Base-by-base conservation (phyloP, 2,329 filamentous ascomycete genomes). In the Stromatinia cepivora region DNA sequence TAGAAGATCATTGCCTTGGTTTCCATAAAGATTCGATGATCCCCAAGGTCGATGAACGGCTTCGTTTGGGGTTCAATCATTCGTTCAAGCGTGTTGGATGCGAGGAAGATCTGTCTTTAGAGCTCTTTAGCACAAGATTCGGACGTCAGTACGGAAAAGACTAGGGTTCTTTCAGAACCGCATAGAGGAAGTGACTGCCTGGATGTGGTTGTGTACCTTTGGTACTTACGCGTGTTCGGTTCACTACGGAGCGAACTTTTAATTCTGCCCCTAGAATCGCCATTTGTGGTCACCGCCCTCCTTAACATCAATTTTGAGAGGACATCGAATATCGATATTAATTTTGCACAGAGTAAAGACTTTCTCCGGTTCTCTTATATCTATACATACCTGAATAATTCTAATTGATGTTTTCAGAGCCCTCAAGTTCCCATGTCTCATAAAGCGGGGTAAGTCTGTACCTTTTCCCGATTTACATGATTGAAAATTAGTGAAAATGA, bases 401-500 rank as follows among this genome's bases (percentile, higher is more conserved):
- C 13, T 4, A 39, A 17, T 3, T 2, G 13, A 58, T 13, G 13
- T 58, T 8, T 58, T 25, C 34, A n/a, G 6, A n/a, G 10, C 20
- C 54, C 15, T 11, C 20, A 39, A 34, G 6, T 36, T 11, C 20
- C 53, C 11, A 57, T n/a, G 54, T 57, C 20, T 39, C 54, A 39
- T 39, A 1, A 7, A 39, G 34, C 20, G 22, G 54, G 54, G 31
- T 39, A 39, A 36, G 17, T 42, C 15, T 42, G 39, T 42, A 17
- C 39, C 39, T 17, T 42, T 42, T 42, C 39, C 39, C 13, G 39
- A 42, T 42, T 15, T 42, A 9, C 17, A 34, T 57, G 54, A 57
- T 34, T n/a, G 54, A 39, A 13, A 8, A 57, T 57, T n/a, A 36
- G 31, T 57, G 31, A 57, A n/a, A 36, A 57, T 57, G 54, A 57